Conservation (phyloP, 768 basidiomycete genomes). For the Boletales sp. region DNA sequence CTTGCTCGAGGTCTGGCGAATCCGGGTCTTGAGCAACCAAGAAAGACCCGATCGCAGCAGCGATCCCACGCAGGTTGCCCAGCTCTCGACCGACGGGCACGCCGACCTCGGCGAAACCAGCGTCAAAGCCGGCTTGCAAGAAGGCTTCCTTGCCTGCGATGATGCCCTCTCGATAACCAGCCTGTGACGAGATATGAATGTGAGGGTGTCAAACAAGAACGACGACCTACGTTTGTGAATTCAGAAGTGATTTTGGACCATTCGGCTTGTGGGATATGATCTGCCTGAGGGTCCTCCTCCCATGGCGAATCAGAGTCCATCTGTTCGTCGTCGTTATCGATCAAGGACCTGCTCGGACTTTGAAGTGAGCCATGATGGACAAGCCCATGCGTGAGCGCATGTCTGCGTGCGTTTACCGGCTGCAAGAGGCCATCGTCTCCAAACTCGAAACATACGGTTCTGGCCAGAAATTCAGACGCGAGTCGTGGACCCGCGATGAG, state of each 20-base stretch:
- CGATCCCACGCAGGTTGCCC: constrained; percentile 71
- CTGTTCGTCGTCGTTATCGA: background rate
- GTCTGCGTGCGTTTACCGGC: constrained; percentile 5
- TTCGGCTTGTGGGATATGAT: constrained; percentile 45
- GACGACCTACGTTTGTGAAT: constrained; percentile 60
- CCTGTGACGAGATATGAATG: constrained; percentile 40
- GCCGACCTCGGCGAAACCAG: constrained; percentile 71
- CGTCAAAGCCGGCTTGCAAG: constrained; percentile 88
- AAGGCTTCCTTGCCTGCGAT: constrained; percentile 85
- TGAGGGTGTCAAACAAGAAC: background rate
- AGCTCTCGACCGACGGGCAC: constrained; percentile 73
- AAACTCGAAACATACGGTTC: constrained; percentile 16
- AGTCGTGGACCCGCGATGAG: constrained; percentile 13
- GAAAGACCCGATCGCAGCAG: constrained; percentile 59
- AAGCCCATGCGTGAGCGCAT: constrained; percentile 17
- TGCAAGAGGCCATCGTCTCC: constrained; percentile 21
- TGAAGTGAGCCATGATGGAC: too few species aligned
- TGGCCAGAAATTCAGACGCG: constrained; percentile 13
- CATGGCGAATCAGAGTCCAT: constrained; percentile 51
- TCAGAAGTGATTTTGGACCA: constrained; percentile 66
- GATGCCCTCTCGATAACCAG: constrained; percentile 96
- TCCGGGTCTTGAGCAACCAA: constrained; percentile 34
- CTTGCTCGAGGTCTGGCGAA: constrained; percentile 34
- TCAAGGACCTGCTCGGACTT: too few species aligned
- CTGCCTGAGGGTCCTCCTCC: constrained; percentile 44